These are phyloP conservation scores for Aureobasidium subglaciale DNA, from an alignment of 2,329 filamentous ascomycete genomes.

Conservation along the genomic window DNA sequence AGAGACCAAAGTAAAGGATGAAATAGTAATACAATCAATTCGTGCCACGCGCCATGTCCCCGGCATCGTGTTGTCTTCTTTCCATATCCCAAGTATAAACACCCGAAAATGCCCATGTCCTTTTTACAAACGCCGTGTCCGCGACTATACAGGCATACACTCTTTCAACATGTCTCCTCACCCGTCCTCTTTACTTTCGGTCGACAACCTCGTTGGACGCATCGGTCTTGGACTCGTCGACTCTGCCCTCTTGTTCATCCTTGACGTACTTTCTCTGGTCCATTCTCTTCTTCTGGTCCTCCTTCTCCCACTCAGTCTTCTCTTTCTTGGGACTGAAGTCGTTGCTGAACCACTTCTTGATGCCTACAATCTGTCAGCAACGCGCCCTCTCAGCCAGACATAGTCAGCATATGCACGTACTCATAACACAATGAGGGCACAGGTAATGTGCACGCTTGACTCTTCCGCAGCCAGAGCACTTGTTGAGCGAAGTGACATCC, in stretches of 20 bases:
- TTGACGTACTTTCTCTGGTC: background rate
- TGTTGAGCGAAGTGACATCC: constrained; percentile 80
- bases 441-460: constrained; percentile 82
- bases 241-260: background rate
- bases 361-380: constrained; percentile 20
- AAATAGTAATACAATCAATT: constrained; percentile 8
- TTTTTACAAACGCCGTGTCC: constrained; percentile 11
- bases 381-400: no score
- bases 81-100: constrained; percentile 1
- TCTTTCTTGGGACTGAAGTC: constrained; percentile 26
- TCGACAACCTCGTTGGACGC: background rate
- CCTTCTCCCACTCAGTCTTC: constrained; percentile 5
- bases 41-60: background rate
- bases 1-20: background rate
- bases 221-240: background rate
- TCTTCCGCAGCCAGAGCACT: constrained; percentile 81
- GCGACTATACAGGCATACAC: constrained; percentile 7
- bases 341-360: constrained; percentile 30
- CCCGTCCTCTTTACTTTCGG: background rate
- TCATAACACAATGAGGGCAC: constrained; percentile 78
- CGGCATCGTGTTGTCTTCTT: background rate
- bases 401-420: constrained; percentile 46
- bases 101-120: constrained; percentile 10
- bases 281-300: background rate
- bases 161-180: background rate